A percentile compares a stretch with the other conserved stretches of the same genome.
Evolutionary conservation across 169 alveolate genomes (phyloP).

Genomic region (Blepharisma undulans): DNA sequence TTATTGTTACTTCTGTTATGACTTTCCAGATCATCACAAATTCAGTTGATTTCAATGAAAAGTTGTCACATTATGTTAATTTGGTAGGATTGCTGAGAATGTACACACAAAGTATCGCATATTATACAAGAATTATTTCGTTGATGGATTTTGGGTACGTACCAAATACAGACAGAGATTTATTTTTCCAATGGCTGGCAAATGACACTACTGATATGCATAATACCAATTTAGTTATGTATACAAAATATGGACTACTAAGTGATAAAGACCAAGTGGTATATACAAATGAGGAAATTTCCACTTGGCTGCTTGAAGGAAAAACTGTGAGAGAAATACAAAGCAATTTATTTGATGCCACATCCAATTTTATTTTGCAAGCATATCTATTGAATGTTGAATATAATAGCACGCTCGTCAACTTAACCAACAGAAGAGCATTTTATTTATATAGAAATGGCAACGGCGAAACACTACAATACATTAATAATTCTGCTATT

Average conservation of each 20-base stretch:
- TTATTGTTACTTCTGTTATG: slow-evolving; percentile 16
- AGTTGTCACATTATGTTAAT: slow-evolving; percentile 7
- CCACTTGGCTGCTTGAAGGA: slow-evolving; percentile 29
- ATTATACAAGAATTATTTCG: slow-evolving; percentile 10
- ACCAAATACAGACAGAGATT: neutral
- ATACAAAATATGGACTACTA: slow-evolving; percentile 9
- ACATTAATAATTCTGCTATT: slow-evolving; percentile 11
- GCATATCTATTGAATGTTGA: slow-evolving; percentile 18
- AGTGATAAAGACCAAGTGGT: neutral
- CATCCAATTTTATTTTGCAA: slow-evolving; percentile 19
- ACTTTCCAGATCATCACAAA: slow-evolving; percentile 7
- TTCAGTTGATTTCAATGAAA: slow-evolving; percentile 18
- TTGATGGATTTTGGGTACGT: neutral
- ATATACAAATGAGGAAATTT: slow-evolving; percentile 16
- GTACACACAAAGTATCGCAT: neutral
- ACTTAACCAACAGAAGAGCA: slow-evolving; percentile 24
- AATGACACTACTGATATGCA: slow-evolving; percentile 30
- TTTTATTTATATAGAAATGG: slow-evolving; percentile 41
- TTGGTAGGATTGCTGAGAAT: slow-evolving; percentile 11
- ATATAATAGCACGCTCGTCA: neutral
- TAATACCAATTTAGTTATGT: neutral
- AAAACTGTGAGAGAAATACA: neutral
- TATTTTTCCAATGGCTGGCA: slow-evolving; percentile 1
- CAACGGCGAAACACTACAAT: slow-evolving; percentile 30
- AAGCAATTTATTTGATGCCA: slow-evolving; percentile 36